These are phyloP conservation scores for Hypoxylon fuscum DNA, from an alignment of 495 filamentous ascomycete species.

Conservation along the genomic window DNA sequence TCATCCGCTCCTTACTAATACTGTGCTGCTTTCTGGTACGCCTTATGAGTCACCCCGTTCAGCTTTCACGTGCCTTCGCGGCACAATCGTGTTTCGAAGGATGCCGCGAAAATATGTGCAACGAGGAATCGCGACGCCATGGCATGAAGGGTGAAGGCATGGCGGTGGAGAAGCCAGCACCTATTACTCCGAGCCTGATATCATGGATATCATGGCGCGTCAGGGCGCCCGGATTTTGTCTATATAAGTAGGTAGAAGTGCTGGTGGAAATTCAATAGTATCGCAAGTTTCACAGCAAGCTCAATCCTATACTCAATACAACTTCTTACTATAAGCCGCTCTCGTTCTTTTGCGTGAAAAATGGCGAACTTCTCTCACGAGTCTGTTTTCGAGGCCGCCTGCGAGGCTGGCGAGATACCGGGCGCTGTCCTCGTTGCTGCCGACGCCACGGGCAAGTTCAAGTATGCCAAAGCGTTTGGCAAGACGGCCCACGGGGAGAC, in stretches of 20 bases:
- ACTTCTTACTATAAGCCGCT: no score
- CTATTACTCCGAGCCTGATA: not conserved
- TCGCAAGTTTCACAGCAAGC: no score
- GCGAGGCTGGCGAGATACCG: constrained; percentile 31
- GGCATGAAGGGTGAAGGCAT: not conserved
- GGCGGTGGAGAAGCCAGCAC: not conserved
- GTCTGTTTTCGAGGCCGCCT: constrained; percentile 31
- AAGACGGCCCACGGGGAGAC: constrained; percentile 23
- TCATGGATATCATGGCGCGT: not conserved
- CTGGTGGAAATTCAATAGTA: not conserved
- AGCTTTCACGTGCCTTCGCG: not conserved
- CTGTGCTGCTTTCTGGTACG: not conserved
- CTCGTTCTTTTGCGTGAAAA: no score
- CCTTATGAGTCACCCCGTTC: not conserved
- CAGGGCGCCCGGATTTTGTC: not conserved
- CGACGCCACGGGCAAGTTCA: constrained; percentile 39
- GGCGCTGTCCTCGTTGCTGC: constrained; percentile 28
- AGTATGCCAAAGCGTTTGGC: constrained; percentile 38
- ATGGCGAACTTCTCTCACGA: constrained; percentile 26
- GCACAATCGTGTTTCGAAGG: not conserved
- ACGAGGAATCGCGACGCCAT: not conserved
- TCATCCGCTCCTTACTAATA: constrained; percentile 13
- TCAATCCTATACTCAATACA: no score
- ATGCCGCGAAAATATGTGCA: not conserved
- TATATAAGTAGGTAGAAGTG: constrained; percentile 5